phyloP scores from a whole-genome alignment of 495 filamentous ascomycete genomes.

The Penicillium atrosanguineum region DNA sequence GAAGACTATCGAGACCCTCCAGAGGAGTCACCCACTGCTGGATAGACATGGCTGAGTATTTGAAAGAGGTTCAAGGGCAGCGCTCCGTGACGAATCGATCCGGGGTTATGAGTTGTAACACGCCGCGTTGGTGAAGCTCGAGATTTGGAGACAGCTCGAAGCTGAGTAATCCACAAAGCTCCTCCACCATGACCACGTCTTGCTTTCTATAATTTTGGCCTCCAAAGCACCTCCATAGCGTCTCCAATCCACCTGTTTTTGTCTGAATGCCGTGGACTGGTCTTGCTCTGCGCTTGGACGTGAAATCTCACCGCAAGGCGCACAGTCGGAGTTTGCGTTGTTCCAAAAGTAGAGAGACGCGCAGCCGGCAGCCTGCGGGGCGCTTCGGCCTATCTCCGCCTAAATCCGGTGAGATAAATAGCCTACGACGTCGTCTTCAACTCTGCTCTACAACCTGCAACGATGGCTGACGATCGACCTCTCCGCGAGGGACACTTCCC shows the following conservation, averaged over 20 bases:
- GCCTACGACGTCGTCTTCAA: neutral
- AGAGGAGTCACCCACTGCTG: constrained; percentile 50
- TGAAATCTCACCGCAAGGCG: neutral
- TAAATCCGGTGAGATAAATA: constrained; percentile 8
- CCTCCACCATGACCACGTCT: neutral
- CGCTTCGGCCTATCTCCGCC: constrained; percentile 13
- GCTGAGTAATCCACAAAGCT: constrained; percentile 7
- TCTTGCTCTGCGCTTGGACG: neutral
- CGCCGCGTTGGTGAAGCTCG: constrained; percentile 6
- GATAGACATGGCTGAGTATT: constrained; percentile 19
- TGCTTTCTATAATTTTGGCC: neutral
- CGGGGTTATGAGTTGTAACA: neutral
- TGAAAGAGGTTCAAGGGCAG: neutral
- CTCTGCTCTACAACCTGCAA: neutral
- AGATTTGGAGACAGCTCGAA: constrained; percentile 3
- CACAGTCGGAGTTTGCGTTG: neutral
- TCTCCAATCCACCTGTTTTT: neutral
- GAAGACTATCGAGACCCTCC: constrained; percentile 50
- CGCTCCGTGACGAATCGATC: neutral
- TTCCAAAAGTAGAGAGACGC: neutral
- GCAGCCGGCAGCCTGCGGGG: neutral
- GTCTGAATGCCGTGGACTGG: neutral
- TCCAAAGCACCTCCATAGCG: neutral
- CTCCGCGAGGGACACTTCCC: neutral
- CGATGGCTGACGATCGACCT: neutral